Conservation (phyloP, 768 basidiomycete genomes). For the Termitomyces sp. region DNA sequence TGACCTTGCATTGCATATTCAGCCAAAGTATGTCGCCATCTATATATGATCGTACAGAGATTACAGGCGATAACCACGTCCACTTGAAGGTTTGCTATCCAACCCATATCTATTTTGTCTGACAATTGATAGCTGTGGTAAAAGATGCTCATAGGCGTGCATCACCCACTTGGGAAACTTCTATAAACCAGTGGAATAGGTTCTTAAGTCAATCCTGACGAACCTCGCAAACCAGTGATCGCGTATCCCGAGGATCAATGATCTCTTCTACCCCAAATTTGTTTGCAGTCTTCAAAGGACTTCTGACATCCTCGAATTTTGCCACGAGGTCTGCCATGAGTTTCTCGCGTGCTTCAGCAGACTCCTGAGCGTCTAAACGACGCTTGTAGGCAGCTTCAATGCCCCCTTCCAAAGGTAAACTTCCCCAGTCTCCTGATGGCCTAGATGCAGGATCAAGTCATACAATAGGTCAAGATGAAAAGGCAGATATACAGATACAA, state of each 20-base stretch:
- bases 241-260: slow-evolving; percentile 34
- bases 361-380: slow-evolving; percentile 24
- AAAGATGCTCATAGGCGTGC: slow-evolving; percentile 26
- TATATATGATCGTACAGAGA: background rate
- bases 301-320: slow-evolving; percentile 32
- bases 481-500: slow-evolving; percentile 5
- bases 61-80: slow-evolving; percentile 22
- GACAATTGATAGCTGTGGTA: slow-evolving; percentile 26
- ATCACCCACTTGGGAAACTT: slow-evolving; percentile 24
- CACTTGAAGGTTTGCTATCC: slow-evolving; percentile 24
- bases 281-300: slow-evolving; percentile 32
- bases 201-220: slow-evolving; percentile 5
- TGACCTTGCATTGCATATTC: background rate
- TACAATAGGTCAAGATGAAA: background rate
- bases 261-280: slow-evolving; percentile 36
- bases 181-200: background rate
- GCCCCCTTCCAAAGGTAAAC: slow-evolving; percentile 34
- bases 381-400: slow-evolving; percentile 38
- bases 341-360: slow-evolving; percentile 26
- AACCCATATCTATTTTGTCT: slow-evolving; percentile 23
- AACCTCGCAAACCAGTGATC: slow-evolving; percentile 31
- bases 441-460: slow-evolving; percentile 10
- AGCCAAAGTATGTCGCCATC: background rate
- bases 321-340: slow-evolving; percentile 27
- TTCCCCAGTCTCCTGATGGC: slow-evolving; percentile 39